Percentiles rank a stretch among this genome's conserved stretches.
These are phyloP conservation scores for Allantophomopsis lycopodina DNA, from an alignment of 2,329 filamentous ascomycete genomes.

Conservation along the genomic window DNA sequence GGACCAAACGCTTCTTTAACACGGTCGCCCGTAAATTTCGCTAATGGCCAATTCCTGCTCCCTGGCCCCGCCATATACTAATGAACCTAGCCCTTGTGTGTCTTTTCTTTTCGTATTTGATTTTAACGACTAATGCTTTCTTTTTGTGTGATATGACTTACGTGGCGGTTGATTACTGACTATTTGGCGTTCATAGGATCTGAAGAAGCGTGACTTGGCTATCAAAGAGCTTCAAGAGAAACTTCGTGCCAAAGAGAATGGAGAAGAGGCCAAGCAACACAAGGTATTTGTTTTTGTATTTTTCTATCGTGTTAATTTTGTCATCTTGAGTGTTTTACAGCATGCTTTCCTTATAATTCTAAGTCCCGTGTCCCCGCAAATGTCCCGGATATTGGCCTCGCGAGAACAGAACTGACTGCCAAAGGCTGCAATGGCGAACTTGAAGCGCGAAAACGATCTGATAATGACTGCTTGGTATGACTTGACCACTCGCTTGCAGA, in stretches of 20 bases:
- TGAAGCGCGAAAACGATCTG: conserved; percentile 65
- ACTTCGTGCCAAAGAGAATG: conserved; percentile 3
- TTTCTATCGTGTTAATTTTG: conserved; percentile 4
- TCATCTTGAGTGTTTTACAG: conserved; percentile 2
- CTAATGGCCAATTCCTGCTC: too few species aligned
- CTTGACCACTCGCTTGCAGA: conserved; percentile 63
- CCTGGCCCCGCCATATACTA: too few species aligned
- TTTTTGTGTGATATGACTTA: too few species aligned
- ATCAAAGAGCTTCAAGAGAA: conserved; percentile 15
- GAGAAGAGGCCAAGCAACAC: too few species aligned
- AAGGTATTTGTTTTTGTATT: conserved; percentile 1
- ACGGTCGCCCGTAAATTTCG: too few species aligned
- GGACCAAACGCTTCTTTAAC: too few species aligned
- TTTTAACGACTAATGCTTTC: too few species aligned
- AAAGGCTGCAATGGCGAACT: conserved; percentile 38
- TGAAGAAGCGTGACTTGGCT: conserved; percentile 11
- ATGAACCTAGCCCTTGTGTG: too few species aligned
- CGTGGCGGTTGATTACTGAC: too few species aligned
- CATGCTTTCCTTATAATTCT: too few species aligned
- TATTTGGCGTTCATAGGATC: conserved; percentile 5
- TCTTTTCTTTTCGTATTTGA: too few species aligned
- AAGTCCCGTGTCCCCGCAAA: background rate
- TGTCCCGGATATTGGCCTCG: conserved; percentile 10
- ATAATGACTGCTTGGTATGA: conserved; percentile 83
- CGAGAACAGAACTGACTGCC: conserved; percentile 15